Conservation (phyloP, 495 filamentous ascomycete genomes). For the Aspergillus sclerotioniger region DNA sequence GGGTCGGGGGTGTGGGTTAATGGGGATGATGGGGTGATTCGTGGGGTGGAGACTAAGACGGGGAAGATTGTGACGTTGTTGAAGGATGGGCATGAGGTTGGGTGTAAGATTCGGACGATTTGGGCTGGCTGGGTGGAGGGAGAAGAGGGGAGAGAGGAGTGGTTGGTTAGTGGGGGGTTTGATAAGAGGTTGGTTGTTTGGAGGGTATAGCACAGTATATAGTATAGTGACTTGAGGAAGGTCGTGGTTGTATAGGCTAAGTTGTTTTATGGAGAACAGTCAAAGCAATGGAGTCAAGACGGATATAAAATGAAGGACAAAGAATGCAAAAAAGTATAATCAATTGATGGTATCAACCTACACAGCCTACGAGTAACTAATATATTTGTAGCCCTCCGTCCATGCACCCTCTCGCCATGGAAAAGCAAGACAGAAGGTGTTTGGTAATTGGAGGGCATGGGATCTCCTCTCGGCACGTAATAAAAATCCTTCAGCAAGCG, state of each 20-base stretch:
- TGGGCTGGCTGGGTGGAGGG: conserved; percentile 57
- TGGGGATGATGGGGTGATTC: conserved; percentile 64
- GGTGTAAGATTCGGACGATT: conserved; percentile 63
- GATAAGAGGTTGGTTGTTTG: conserved; percentile 64
- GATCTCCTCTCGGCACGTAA: conserved; percentile 84
- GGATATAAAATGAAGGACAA: conserved; percentile 1
- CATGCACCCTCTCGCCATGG: conserved; percentile 76
- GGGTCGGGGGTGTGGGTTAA: conserved; percentile 68
- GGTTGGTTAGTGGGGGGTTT: conserved; percentile 67
- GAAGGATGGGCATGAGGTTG: conserved; percentile 54
- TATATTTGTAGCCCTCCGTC: conserved; percentile 70
- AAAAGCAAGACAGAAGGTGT: conserved; percentile 62
- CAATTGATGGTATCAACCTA: conserved; percentile 8
- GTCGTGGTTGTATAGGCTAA: neutral
- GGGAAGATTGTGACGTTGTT: conserved; percentile 56
- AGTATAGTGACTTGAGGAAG: too few species aligned
- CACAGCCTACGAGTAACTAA: conserved; percentile 19
- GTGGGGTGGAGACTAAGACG: conserved; percentile 60
- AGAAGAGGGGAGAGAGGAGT: conserved; percentile 45
- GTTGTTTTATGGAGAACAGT: neutral
- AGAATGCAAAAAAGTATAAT: conserved; percentile 5
- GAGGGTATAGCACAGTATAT: conserved; percentile 42
- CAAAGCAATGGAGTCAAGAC: neutral
- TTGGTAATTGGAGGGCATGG: conserved; percentile 84
- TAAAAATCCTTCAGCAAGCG: conserved; percentile 92